Conservation (phyloP, 176 grass and related monocot genomes). For the Ensete ventricosum region DNA sequence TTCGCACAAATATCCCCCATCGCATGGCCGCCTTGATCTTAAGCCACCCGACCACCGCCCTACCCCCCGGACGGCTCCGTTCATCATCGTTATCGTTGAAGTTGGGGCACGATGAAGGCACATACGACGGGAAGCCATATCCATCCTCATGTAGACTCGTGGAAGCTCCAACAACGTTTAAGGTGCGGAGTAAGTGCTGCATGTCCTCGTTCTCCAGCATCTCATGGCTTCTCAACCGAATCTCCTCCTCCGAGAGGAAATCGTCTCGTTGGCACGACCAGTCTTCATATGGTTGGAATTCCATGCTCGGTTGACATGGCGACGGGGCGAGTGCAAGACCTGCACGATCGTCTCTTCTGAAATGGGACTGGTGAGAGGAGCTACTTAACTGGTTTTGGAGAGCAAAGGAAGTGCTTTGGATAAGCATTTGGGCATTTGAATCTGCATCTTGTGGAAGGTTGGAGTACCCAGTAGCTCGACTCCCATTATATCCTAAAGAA, state of each 20-base stretch:
- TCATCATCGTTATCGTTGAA: slow-evolving; percentile 58
- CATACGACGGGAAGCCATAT: slow-evolving; percentile 37
- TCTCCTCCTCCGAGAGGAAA: slow-evolving; percentile 79
- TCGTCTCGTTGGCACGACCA: slow-evolving; percentile 44
- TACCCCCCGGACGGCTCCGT: slow-evolving; percentile 43
- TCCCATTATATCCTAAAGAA: slow-evolving; percentile 39
- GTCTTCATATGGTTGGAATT: slow-evolving; percentile 40
- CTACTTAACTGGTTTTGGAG: slow-evolving; percentile 44
- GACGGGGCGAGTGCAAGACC: slow-evolving; percentile 43
- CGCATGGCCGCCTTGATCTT: slow-evolving; percentile 98
- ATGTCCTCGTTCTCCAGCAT: slow-evolving; percentile 92
- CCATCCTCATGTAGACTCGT: slow-evolving; percentile 34
- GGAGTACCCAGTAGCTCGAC: slow-evolving; percentile 32
- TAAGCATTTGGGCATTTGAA: slow-evolving; percentile 35
- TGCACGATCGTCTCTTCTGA: slow-evolving; percentile 31
- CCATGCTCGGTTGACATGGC: slow-evolving; percentile 40
- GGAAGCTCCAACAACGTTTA: slow-evolving; percentile 48
- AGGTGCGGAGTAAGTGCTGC: slow-evolving; percentile 76
- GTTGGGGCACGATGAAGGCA: slow-evolving; percentile 30
- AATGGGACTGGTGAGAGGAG: slow-evolving; percentile 31
- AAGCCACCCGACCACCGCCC: slow-evolving; percentile 93
- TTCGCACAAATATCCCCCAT: slow-evolving; percentile 91
- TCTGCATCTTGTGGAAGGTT: slow-evolving; percentile 29
- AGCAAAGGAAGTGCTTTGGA: slow-evolving; percentile 33
- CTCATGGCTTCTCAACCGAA: slow-evolving; percentile 74